phyloP scores from a whole-genome alignment of 345 rosid species.

The Euphorbia lathyris region DNA sequence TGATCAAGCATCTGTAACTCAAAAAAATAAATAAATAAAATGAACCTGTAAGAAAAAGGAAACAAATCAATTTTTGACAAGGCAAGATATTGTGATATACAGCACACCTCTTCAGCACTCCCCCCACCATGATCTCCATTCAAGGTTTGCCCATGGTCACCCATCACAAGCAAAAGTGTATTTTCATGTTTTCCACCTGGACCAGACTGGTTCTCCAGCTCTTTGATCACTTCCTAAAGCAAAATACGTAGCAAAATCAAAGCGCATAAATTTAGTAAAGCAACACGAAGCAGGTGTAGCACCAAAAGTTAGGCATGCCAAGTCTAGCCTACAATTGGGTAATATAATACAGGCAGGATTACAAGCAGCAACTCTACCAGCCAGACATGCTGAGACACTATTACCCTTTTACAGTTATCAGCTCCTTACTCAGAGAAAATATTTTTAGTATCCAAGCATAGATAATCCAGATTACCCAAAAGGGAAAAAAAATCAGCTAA shows the following conservation, averaged over 20 bases:
- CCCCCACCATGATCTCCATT: constrained; percentile 99
- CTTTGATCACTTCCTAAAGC: constrained; percentile 56
- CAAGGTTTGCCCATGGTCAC: constrained; percentile 95
- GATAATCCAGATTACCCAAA: neutral
- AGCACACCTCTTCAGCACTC: constrained; percentile 77
- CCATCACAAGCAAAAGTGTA: constrained; percentile 87
- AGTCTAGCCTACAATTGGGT: neutral
- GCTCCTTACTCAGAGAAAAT: neutral
- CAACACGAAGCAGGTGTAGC: neutral
- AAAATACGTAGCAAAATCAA: constrained; percentile 7
- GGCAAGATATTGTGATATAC: constrained; percentile 19
- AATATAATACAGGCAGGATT: neutral
- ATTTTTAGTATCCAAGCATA: neutral
- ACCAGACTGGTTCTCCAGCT: constrained; percentile 59
- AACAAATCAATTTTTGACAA: constrained; percentile 11
- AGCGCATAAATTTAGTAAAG: constrained; percentile 1
- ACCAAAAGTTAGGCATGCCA: neutral
- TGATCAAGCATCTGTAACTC: neutral
- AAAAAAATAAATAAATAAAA: neutral
- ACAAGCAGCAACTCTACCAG: neutral
- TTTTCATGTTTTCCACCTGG: constrained; percentile 82
- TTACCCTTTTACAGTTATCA: neutral
- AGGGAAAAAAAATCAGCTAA: neutral
- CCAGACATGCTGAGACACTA: neutral
- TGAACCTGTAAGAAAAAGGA: neutral